A percentile compares a stretch with the other conserved stretches of the same genome.
Conservation (phyloP, 352 stramenopile genomes). For the Saprolegnia diclina region DNA sequence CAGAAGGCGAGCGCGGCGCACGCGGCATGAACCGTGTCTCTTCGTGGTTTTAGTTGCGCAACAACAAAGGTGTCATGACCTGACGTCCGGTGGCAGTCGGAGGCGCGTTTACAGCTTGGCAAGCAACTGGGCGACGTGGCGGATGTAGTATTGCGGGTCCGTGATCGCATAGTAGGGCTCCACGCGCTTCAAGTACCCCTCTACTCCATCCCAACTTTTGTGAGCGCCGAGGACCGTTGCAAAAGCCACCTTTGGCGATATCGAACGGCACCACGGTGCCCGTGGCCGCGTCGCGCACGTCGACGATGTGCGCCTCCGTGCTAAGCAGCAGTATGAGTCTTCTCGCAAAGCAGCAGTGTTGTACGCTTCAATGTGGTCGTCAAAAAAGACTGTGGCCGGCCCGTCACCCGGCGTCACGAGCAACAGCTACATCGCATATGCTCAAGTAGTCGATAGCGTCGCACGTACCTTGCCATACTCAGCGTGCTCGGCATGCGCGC, state of each 20-base stretch:
- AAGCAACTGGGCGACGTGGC: constrained; percentile 17
- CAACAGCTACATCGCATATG: constrained; percentile 27
- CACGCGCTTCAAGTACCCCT: constrained; percentile 59
- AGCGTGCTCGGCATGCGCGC: constrained; percentile 58
- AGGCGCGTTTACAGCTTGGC: neutral
- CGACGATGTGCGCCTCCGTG: constrained; percentile 69
- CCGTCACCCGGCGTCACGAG: constrained; percentile 38
- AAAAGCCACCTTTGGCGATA: constrained; percentile 31
- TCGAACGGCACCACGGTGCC: constrained; percentile 52
- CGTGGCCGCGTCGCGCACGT: constrained; percentile 51
- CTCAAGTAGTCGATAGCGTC: neutral
- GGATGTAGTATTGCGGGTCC: constrained; percentile 65
- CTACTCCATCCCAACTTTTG: neutral
- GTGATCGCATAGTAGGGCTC: constrained; percentile 79
- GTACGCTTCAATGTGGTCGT: constrained; percentile 68
- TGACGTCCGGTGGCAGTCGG: neutral
- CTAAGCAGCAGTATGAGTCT: constrained; percentile 20
- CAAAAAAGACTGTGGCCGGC: constrained; percentile 50
- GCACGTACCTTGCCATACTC: constrained; percentile 55
- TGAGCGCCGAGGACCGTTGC: neutral
- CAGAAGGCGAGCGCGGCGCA: neutral
- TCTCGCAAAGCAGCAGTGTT: neutral
- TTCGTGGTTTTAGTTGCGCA: constrained; percentile 53
- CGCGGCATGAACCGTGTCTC: constrained; percentile 37
- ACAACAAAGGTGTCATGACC: too few relatives aligned